These are phyloP conservation scores for Apiotrichum brassicae DNA, from an alignment of 1,284 basidiomycete genomes.

Conservation along the genomic window DNA sequence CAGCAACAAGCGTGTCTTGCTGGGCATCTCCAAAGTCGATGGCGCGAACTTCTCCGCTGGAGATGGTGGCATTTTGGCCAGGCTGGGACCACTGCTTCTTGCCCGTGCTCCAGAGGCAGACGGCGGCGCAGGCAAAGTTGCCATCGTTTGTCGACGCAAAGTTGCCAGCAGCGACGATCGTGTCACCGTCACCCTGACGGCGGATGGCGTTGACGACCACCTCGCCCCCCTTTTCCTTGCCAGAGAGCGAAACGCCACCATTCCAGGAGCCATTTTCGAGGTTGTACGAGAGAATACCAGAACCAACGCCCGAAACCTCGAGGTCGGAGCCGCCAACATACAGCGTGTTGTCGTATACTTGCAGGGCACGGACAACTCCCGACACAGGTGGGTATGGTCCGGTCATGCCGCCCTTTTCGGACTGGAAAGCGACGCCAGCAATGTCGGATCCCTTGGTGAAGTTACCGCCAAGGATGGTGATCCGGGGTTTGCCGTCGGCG, in stretches of 20 bases:
- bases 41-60: slow-evolving; percentile 66
- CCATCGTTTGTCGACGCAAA: slow-evolving; percentile 67
- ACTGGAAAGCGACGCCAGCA: slow-evolving; percentile 68
- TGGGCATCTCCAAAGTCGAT: slow-evolving; percentile 55
- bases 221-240: slow-evolving; percentile 18
- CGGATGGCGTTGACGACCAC: slow-evolving; percentile 71
- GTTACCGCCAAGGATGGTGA: slow-evolving; percentile 82
- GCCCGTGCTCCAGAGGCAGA: slow-evolving; percentile 69
- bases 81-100: slow-evolving; percentile 71
- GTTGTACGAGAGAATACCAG: slow-evolving; percentile 71
- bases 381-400: slow-evolving; percentile 53
- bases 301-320: slow-evolving; percentile 45
- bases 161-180: slow-evolving; percentile 74
- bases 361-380: slow-evolving; percentile 66
- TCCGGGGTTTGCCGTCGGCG: slow-evolving; percentile 52
- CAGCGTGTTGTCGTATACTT: slow-evolving; percentile 58
- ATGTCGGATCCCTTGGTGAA: slow-evolving; percentile 55
- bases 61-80: slow-evolving; percentile 61
- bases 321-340: slow-evolving; percentile 66
- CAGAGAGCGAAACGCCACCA: slow-evolving; percentile 47
- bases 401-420: slow-evolving; percentile 53
- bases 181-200: slow-evolving; percentile 58
- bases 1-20: slow-evolving; percentile 58
- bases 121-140: slow-evolving; percentile 63
- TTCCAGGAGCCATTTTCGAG: slow-evolving; percentile 59